phyloP scores from a whole-genome alignment of 768 basidiomycete species.

The Gyrodon lividus region DNA sequence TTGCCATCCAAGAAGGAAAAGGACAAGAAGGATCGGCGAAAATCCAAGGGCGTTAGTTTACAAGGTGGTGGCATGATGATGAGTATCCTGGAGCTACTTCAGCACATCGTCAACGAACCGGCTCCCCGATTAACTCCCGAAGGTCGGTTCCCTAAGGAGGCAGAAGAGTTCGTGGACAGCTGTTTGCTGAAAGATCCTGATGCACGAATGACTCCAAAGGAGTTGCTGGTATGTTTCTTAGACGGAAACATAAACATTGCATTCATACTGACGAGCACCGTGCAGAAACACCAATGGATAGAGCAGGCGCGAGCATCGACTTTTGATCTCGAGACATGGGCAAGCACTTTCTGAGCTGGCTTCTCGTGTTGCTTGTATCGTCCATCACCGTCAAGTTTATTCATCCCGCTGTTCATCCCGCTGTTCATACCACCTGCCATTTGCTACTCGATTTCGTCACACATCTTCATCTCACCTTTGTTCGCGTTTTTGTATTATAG shows the following conservation, averaged over 20 bases:
- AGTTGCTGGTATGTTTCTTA: conserved; percentile 57
- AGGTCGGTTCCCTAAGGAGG: conserved; percentile 68
- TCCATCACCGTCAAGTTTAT: conserved; percentile 8
- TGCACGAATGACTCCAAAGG: conserved; percentile 80
- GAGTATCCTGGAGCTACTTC: conserved; percentile 94
- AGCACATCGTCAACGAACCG: conserved; percentile 98
- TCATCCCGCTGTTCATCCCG: conserved; percentile 24
- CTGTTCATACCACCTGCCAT: too few species aligned
- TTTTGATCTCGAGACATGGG: conserved; percentile 79
- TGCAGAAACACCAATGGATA: conserved; percentile 75
- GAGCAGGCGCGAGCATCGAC: conserved; percentile 55
- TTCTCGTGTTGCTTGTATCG: conserved; percentile 13
- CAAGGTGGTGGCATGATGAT: conserved; percentile 97
- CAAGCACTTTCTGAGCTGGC: conserved; percentile 60
- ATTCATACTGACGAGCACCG: conserved; percentile 8
- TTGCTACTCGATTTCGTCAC: conserved; percentile 25
- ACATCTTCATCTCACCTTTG: conserved; percentile 30
- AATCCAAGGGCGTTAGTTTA: conserved; percentile 89
- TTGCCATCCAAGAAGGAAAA: conserved; percentile 40
- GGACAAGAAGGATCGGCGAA: conserved; percentile 70
- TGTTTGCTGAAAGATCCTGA: conserved; percentile 92
- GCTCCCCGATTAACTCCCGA: conserved; percentile 83
- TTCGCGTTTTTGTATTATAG: conserved; percentile 33
- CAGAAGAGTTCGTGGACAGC: conserved; percentile 83
- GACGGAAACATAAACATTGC: neutral